These are phyloP conservation scores for Lodderomyces oxycetoniae DNA, from an alignment of 1,139 yeast genomes.

Conservation along the genomic window DNA sequence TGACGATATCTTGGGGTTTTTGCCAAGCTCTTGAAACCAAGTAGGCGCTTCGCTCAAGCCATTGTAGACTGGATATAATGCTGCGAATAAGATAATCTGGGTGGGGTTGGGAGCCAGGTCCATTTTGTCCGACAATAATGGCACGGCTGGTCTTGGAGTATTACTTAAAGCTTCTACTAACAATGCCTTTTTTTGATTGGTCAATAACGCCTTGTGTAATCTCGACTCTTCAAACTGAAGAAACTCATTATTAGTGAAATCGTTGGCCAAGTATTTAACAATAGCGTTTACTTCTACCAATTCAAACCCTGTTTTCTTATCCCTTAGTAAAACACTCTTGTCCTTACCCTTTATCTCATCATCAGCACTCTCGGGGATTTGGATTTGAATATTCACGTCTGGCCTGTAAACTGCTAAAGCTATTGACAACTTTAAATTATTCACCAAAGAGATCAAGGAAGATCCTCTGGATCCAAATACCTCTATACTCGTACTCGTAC, in stretches of 20 bases:
- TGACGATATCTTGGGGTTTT: constrained; percentile 29
- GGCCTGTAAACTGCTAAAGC: constrained; percentile 41
- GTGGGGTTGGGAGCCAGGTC: constrained; percentile 27
- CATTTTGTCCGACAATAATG: constrained; percentile 11
- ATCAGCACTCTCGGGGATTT: constrained; percentile 18
- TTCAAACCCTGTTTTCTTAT: constrained; percentile 39
- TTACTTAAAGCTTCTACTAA: constrained; percentile 8
- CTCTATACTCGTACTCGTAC: constrained; percentile 19
- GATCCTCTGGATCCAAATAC: constrained; percentile 42
- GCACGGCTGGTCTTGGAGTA: constrained; percentile 3
- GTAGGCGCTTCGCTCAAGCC: constrained; percentile 13
- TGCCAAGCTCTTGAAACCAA: constrained; percentile 44
- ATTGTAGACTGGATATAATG: constrained; percentile 34
- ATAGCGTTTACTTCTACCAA: constrained; percentile 80
- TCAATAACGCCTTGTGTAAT: constrained; percentile 29
- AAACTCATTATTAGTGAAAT: constrained; percentile 30
- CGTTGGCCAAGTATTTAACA: constrained; percentile 60
- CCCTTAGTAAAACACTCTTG: constrained; percentile 31
- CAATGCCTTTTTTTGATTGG: constrained; percentile 22
- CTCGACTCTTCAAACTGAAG: constrained; percentile 28
- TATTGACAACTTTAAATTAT: constrained; percentile 57
- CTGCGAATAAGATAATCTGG: constrained; percentile 46
- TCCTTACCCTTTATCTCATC: background rate
- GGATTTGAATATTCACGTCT: constrained; percentile 23
- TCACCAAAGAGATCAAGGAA: constrained; percentile 39